Base-by-base conservation (phyloP, 148 eudicot genomes). In the Rhododendron mucronatum region DNA sequence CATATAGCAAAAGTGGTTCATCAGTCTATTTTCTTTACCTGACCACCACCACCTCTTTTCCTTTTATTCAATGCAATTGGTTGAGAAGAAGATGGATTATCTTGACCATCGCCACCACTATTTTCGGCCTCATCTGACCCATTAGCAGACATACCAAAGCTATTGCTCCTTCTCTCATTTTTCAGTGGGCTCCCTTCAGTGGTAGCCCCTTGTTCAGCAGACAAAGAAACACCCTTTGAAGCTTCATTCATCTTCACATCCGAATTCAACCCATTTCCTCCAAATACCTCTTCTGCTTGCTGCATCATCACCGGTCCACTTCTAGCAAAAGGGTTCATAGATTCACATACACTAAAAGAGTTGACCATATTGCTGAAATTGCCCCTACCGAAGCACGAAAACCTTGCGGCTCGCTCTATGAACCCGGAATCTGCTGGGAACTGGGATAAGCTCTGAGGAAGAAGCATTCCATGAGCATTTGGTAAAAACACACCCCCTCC, bases 381-480 rank as follows among this genome's bases (percentile, higher is more conserved):
- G 57, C 94, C 98, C 45, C 92, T 94, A 82, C 92, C 90, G 57
- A 97, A 97, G 87, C 94, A 90, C 35, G 99, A 97, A 83, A 93
- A 95, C 88, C 96, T 93, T 5, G 99, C 98, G 67, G 99, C 99
- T 37, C 98, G 91, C 83, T 97, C 98, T 50, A 97, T 94, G 86
- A 97, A 94, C 87, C 92, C 98, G n/a, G 95, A 94, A 92, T 97
- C 98, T 26, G 96, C 90, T 39, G 98, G 96, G 89, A 94, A 92
- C 37, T 94, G 94, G 67, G 95, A 91, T 57, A 97, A 88, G 73
- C 95, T 90, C 84, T 89, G 94, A 82, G 94, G 95, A 85, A 93
- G 37, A 85, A 93, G 37, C 84, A 91, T 87, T 77, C 89, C 93
- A 28, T 94, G 57, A 83, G 88, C 87, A 84, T 86, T 45, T n/a